A percentile compares a stretch with the other conserved stretches of the same genome.
These are phyloP conservation scores for Sapria himalayana DNA, from an alignment of 345 rosid genomes.

Conservation along the genomic window DNA sequence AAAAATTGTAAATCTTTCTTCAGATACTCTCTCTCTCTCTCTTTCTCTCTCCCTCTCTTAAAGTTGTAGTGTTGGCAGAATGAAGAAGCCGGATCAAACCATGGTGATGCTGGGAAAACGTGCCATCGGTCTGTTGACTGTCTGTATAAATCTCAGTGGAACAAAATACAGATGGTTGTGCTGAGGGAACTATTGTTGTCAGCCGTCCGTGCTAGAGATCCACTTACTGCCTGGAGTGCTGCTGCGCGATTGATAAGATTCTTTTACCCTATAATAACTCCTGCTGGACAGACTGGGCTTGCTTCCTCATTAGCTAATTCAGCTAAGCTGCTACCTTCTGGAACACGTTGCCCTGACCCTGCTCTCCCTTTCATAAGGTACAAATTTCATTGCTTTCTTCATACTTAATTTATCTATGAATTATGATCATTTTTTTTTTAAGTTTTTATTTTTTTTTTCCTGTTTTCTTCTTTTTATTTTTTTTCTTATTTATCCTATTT, in stretches of 20 bases:
- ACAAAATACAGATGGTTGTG: slow-evolving; percentile 98
- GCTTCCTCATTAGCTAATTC: slow-evolving; percentile 75
- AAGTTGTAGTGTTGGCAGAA: too few relatives aligned
- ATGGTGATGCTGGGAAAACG: slow-evolving; percentile 51
- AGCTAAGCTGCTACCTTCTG: slow-evolving; percentile 76
- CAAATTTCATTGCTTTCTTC: too few relatives aligned
- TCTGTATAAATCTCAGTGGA: slow-evolving; percentile 91
- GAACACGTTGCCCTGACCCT: slow-evolving; percentile 96
- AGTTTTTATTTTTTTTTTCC: not conserved
- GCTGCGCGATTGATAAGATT: slow-evolving; percentile 91
- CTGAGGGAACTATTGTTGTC: slow-evolving; percentile 89
- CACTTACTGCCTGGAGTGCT: slow-evolving; percentile 96
- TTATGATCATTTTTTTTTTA: not conserved
- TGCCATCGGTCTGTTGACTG: slow-evolving; percentile 72
- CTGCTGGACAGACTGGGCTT: slow-evolving; percentile 95
- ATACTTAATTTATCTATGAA: too few relatives aligned
- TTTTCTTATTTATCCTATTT: too few relatives aligned
- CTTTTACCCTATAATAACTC: slow-evolving; percentile 90
- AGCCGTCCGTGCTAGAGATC: slow-evolving; percentile 96
- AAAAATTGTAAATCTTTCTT: too few relatives aligned
- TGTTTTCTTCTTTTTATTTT: too few relatives aligned
- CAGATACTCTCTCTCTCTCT: too few relatives aligned
- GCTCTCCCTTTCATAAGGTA: slow-evolving; percentile 94
- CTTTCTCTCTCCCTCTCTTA: too few relatives aligned
- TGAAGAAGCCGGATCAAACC: slow-evolving; percentile 40